These are phyloP conservation scores for Lomentospora prolificans DNA, from an alignment of 2,329 filamentous ascomycete genomes.

Conservation along the genomic window DNA sequence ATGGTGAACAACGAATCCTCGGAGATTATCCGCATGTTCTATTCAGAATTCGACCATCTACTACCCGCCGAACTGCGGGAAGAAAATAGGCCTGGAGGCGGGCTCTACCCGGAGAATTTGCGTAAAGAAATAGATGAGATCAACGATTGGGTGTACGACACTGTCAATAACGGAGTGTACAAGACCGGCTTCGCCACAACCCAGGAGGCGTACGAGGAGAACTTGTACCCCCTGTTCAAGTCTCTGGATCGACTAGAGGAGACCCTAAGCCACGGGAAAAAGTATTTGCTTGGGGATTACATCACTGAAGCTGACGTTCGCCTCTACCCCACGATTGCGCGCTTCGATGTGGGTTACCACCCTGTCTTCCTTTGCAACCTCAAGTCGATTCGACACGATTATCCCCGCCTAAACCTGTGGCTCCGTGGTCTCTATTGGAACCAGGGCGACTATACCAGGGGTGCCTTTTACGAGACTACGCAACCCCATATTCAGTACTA, in stretches of 20 bases:
- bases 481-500: slow-evolving; percentile 37
- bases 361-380: slow-evolving; percentile 57
- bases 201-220: slow-evolving; percentile 56
- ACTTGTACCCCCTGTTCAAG: slow-evolving; percentile 49
- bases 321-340: slow-evolving; percentile 54
- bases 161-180: slow-evolving; percentile 40
- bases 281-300: slow-evolving; percentile 52
- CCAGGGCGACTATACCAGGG: slow-evolving; percentile 21
- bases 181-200: slow-evolving; percentile 55
- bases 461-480: slow-evolving; percentile 60
- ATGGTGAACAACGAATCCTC: slow-evolving; percentile 78
- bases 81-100: slow-evolving; percentile 34
- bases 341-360: slow-evolving; percentile 62
- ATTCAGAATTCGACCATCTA: slow-evolving; percentile 59
- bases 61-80: slow-evolving; percentile 44
- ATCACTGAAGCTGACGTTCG: slow-evolving; percentile 63
- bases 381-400: slow-evolving; percentile 53
- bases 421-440: slow-evolving; percentile 64
- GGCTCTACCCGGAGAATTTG: slow-evolving; percentile 46
- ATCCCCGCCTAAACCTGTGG: slow-evolving; percentile 60
- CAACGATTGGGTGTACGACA: slow-evolving; percentile 58
- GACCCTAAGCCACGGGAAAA: slow-evolving; percentile 35
- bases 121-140: slow-evolving; percentile 49
- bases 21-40: slow-evolving; percentile 80
- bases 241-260: slow-evolving; percentile 55